Base-by-base conservation (phyloP, 495 filamentous ascomycete genomes). In the Filosporella fistucella region DNA sequence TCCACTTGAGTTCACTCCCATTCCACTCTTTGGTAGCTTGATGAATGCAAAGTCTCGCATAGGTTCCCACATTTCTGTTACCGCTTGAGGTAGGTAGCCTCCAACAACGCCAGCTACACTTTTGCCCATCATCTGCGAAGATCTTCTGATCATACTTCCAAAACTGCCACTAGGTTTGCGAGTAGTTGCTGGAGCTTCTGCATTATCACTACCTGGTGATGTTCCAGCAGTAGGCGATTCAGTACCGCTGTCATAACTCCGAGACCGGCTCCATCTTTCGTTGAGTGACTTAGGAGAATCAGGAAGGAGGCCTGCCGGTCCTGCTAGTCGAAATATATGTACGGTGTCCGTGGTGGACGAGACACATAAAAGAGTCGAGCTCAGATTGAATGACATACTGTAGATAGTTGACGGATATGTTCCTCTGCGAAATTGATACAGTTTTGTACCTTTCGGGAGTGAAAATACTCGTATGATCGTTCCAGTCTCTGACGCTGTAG, bases 381-480 rank as follows among this genome's bases (percentile, higher is more conserved):
- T 90, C 13, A 88, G 78, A 63, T 98, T 98, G 72, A 97, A 98
- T n/a, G 89, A 93, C 93, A 98, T 96, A 80, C 89, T 94, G 65
- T 86, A 96, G 49, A 98, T 97, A 17, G 86, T 81, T 3, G 89
- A 88, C 0, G 93, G 93, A 65, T 95, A 95, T 9, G 90, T 94
- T 21, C 93, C 93, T 52, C 93, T 78, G 45, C 93, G 82, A 63
- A 98, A 98, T 60, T 98, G 91, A 57, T 85, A 96, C 14, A 98
- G 77, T 61, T 95, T 98, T 55, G 89, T 83, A 4, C 86, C 91
- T 46, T 82, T 76, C 3, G 93, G 94, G 4, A 98, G 76, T 0
- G 87, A 85, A 65, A 97, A 97, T 32, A 98, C 89, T 21, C 93
- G 82, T 42, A 98, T 91, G 49, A 98, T 95, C 0, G 93, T 98